phyloP scores from a whole-genome alignment of 2,329 filamentous ascomycete species.

The Myotisia sp. region DNA sequence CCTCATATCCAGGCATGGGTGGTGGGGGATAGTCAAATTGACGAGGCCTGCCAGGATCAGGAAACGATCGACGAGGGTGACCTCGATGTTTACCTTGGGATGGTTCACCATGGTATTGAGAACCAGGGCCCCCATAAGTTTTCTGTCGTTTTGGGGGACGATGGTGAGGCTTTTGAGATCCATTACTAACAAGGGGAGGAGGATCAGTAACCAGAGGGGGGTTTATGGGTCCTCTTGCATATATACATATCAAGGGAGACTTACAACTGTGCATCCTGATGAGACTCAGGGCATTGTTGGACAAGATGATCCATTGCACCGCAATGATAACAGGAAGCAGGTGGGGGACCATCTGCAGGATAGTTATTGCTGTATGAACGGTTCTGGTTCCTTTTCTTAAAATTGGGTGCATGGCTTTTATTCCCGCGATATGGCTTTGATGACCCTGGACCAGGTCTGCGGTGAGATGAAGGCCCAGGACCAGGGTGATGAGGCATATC shows the following conservation, averaged over 20 bases:
- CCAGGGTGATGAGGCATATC: slow-evolving; percentile 1
- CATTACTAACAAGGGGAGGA: slow-evolving; percentile 10
- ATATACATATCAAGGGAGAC: slow-evolving; percentile 9
- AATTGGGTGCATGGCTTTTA: slow-evolving; percentile 10
- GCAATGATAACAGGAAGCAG: slow-evolving; percentile 23
- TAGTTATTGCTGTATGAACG: slow-evolving; percentile 7
- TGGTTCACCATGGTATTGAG: slow-evolving; percentile 11
- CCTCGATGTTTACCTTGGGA: slow-evolving; percentile 12
- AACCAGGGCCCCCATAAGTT: slow-evolving; percentile 7
- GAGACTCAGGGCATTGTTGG: slow-evolving; percentile 23
- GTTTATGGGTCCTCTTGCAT: neutral
- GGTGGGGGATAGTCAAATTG: slow-evolving; percentile 13
- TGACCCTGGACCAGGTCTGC: slow-evolving; percentile 6
- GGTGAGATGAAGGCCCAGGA: neutral
- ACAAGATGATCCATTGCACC: slow-evolving; percentile 21
- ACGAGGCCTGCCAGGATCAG: slow-evolving; percentile 12
- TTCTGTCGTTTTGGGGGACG: slow-evolving; percentile 19
- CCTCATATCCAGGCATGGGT: slow-evolving; percentile 13
- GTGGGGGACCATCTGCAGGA: slow-evolving; percentile 10
- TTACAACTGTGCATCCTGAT: slow-evolving; percentile 20
- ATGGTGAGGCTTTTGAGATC: slow-evolving; percentile 10
- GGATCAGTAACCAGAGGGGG: neutral
- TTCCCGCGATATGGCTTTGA: slow-evolving; percentile 10
- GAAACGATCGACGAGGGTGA: slow-evolving; percentile 13
- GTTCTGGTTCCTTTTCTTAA: slow-evolving; percentile 11